Evolutionary conservation across 306 rosid genomes (phyloP).

Genomic region (Prunus davidiana): DNA sequence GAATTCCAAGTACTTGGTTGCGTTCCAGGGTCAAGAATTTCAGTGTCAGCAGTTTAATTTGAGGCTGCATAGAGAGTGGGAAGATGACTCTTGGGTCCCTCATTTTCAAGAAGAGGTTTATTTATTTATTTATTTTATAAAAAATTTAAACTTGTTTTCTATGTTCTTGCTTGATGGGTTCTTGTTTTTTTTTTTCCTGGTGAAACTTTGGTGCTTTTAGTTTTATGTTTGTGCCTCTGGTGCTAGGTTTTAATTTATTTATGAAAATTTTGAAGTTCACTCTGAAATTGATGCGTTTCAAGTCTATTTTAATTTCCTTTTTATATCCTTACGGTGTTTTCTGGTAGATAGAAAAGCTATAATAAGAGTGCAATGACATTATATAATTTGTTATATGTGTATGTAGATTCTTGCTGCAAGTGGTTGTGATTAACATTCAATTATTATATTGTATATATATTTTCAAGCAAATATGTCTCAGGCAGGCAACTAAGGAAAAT

Average conservation of each 20-base stretch:
- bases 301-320: neutral
- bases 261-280: neutral
- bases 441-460: neutral
- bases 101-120: constrained; percentile 14
- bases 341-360: neutral
- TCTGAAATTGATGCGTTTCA: neutral
- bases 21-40: neutral
- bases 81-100: constrained; percentile 31
- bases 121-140: no score
- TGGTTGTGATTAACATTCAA: neutral
- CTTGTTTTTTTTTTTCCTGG: neutral
- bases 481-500: neutral
- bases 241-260: neutral
- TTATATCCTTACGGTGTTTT: neutral
- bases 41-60: constrained; percentile 19
- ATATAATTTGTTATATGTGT: neutral
- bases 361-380: neutral
- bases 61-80: constrained; percentile 35
- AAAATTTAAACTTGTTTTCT: neutral
- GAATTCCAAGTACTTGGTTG: constrained; percentile 23
- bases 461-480: neutral
- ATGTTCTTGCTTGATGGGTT: neutral
- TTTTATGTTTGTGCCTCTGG: neutral
- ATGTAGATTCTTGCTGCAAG: neutral
- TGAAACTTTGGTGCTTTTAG: neutral